phyloP scores from a whole-genome alignment of 805 yeast genomes.

The Scheffersomyces coipomensis region DNA sequence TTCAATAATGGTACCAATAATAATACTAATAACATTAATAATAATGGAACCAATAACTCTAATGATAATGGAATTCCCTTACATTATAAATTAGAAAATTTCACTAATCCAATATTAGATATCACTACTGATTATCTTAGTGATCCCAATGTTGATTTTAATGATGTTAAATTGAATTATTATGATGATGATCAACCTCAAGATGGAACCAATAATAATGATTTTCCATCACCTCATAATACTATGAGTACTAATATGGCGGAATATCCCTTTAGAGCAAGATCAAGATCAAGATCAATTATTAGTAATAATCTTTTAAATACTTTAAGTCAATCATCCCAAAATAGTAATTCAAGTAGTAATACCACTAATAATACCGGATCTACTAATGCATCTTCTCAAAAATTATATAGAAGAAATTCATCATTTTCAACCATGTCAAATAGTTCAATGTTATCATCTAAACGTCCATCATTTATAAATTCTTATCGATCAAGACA shows the following conservation, averaged over 20 bases:
- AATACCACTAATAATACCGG: background rate
- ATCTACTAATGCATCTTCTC: background rate
- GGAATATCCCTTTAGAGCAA: conserved; percentile 8
- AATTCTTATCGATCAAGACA: no score
- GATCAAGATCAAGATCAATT: conserved; percentile 20
- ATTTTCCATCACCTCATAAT: no score
- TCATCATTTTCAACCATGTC: background rate
- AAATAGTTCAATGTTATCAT: no score
- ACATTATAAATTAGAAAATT: conserved; percentile 28
- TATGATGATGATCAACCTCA: conserved; percentile 8
- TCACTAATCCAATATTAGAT: conserved; percentile 28
- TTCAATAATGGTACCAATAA: no score
- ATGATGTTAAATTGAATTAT: conserved; percentile 17
- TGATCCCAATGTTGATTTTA: conserved; percentile 22
- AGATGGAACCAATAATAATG: conserved; percentile 4
- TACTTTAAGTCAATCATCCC: conserved; percentile 9
- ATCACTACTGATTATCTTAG: conserved; percentile 27
- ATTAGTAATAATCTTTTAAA: conserved; percentile 18
- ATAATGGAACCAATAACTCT: no score
- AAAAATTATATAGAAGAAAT: background rate
- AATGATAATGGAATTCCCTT: conserved; percentile 19
- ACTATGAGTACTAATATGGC: no score
- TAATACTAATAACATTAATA: no score
- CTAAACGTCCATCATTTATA: no score
- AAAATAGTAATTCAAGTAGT: background rate